Evolutionary conservation across 1,284 basidiomycete genomes (phyloP), one percentile per base, ranked within the genome.

Genomic region (Pseudozyma sp.): DNA sequence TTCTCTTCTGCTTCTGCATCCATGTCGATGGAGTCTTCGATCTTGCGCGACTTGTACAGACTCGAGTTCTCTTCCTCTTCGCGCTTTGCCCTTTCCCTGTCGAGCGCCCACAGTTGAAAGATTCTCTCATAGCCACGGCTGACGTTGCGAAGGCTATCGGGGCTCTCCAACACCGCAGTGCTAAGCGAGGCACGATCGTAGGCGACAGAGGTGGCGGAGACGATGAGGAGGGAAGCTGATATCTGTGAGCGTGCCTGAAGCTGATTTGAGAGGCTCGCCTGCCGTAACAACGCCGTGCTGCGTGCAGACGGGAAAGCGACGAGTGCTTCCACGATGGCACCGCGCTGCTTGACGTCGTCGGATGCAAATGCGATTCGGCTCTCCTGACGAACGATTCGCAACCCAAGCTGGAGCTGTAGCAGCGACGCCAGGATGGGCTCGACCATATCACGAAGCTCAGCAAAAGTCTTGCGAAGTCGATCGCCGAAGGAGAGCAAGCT

Each of bases 41-140:
- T 85, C 58, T 88, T 88, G 45, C 89, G 90, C 57, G 88, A 87
- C 42, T 91, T 91, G 87, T 97, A 99, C 17, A 99, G 85, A 51
- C 92, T 92, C 34, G 89, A 89, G 0, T 90, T 88, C 37, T 90
- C 90, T 42, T 89, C 88, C 40, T 89, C 89, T 17, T 86, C 88
- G 71, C 92, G 88, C 46, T 89, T 88, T 67, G 91, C 90, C 64
- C 89, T 89, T 31, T 90, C 89, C 43, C 90, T 89, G 79, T 97
- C 92, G 37, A 91, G 89, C 35, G 90, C 87, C 95, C 95, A 98
- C 8, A 96, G 87, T 19, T 90, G 88, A 60, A 90, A 88, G 1
- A 91, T 87, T 76, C 91, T 90, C 60, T 93, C 91, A 78, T 94
- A 94, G 44, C 60, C 63, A 47, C 68, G 67, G 51, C 72, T 75